phyloP scores from a whole-genome alignment of 495 filamentous ascomycete species.

The Penicillium paradoxum region DNA sequence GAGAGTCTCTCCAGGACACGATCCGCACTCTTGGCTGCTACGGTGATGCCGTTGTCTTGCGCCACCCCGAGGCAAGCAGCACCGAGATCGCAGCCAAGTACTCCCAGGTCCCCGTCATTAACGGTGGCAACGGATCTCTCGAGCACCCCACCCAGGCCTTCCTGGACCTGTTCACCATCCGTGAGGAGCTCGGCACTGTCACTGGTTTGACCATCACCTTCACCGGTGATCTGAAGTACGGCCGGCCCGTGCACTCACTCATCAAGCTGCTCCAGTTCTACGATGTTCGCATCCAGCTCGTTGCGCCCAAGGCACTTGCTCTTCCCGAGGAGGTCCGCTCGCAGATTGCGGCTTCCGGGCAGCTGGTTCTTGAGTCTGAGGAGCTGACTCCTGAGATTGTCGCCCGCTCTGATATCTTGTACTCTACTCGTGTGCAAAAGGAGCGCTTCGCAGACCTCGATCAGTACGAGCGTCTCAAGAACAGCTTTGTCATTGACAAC shows the following conservation, averaged over 20 bases:
- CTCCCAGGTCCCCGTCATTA: constrained; percentile 87
- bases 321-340: constrained; percentile 71
- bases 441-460: constrained; percentile 78
- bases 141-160: constrained; percentile 98
- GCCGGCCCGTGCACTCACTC: constrained; percentile 89
- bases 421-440: constrained; percentile 94
- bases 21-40: constrained; percentile 92
- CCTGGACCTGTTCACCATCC: constrained; percentile 97
- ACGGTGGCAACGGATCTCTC: constrained; percentile 89
- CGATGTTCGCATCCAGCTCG: constrained; percentile 87
- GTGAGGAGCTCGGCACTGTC: constrained; percentile 93
- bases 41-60: constrained; percentile 87
- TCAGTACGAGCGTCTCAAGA: constrained; percentile 82
- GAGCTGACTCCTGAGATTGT: constrained; percentile 81
- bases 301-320: constrained; percentile 72
- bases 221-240: constrained; percentile 85
- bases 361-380: constrained; percentile 67
- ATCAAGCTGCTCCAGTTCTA: constrained; percentile 92
- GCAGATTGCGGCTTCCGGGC: constrained; percentile 63
- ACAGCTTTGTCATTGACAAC: constrained; percentile 83
- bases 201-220: constrained; percentile 94
- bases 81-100: constrained; percentile 77
- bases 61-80: constrained; percentile 77
- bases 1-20: constrained; percentile 88
- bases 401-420: constrained; percentile 79